Conservation (phyloP, 1,284 basidiomycete genomes). For the Grifola frondosa region DNA sequence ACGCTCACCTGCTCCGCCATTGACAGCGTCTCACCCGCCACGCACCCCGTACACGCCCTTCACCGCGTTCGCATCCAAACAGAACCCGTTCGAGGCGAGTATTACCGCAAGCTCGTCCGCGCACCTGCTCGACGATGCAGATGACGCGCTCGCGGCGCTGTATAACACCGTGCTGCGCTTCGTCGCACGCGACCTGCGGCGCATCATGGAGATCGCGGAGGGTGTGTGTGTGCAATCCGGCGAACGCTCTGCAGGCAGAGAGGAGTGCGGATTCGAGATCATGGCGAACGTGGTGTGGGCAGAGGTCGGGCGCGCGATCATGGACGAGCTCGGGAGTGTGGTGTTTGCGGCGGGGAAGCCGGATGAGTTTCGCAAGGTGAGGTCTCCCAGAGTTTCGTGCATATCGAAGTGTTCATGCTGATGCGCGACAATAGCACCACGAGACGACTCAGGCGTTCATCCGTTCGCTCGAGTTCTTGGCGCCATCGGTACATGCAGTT, state of each 20-base stretch:
- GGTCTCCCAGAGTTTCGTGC: conserved; percentile 16
- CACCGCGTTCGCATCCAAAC: conserved; percentile 59
- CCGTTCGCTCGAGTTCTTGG: conserved; percentile 78
- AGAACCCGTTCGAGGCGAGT: conserved; percentile 40
- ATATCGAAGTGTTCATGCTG: neutral
- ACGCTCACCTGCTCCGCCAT: conserved; percentile 16
- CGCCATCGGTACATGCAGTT: conserved; percentile 74
- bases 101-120: conserved; percentile 24
- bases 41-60: conserved; percentile 66
- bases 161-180: conserved; percentile 86
- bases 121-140: conserved; percentile 59
- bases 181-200: conserved; percentile 66
- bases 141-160: conserved; percentile 67
- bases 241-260: conserved; percentile 18
- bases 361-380: conserved; percentile 84
- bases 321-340: conserved; percentile 77
- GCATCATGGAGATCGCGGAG: conserved; percentile 78
- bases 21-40: conserved; percentile 38
- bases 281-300: conserved; percentile 88
- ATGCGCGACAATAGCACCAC: conserved; percentile 59
- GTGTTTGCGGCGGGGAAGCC: conserved; percentile 92
- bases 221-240: conserved; percentile 52
- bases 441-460: conserved; percentile 84
- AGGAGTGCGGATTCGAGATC: conserved; percentile 65
- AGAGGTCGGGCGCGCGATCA: conserved; percentile 75